phyloP scores from a whole-genome alignment of 164 flowering plant species.

The Annona cherimola region DNA sequence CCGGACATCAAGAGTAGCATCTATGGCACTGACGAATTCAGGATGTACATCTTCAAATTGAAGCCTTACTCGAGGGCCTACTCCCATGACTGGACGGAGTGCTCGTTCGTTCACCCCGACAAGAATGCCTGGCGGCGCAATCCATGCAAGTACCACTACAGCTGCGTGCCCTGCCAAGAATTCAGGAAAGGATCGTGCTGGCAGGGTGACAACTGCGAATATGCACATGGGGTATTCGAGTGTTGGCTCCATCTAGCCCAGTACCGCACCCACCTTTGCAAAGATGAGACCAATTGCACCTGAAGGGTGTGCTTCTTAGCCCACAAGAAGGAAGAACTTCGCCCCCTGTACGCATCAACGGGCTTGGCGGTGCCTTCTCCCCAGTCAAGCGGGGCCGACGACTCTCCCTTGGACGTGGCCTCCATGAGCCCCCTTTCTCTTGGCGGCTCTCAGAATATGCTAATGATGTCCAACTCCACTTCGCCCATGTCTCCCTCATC shows the following conservation, averaged over 20 bases:
- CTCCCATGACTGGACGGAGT: slow-evolving; percentile 74
- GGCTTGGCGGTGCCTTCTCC: slow-evolving; percentile 58
- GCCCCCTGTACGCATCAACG: slow-evolving; percentile 50
- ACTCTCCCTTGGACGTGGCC: slow-evolving; percentile 15
- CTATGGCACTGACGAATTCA: slow-evolving; percentile 56
- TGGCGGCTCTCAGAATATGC: slow-evolving; percentile 49
- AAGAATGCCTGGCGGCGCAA: slow-evolving; percentile 66
- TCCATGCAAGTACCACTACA: slow-evolving; percentile 57
- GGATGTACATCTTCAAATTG: slow-evolving; percentile 61
- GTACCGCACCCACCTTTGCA: slow-evolving; percentile 57
- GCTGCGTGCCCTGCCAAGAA: slow-evolving; percentile 70
- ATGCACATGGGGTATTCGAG: slow-evolving; percentile 72
- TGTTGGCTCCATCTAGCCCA: slow-evolving; percentile 73
- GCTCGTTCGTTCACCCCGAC: slow-evolving; percentile 70
- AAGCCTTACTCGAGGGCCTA: slow-evolving; percentile 63
- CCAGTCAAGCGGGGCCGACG: slow-evolving; percentile 19
- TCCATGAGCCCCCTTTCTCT: slow-evolving; percentile 5
- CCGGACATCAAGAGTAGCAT: slow-evolving; percentile 62
- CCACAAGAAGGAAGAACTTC: slow-evolving; percentile 50
- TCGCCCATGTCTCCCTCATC: slow-evolving; percentile 25
- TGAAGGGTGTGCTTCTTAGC: slow-evolving; percentile 65
- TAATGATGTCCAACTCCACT: slow-evolving; percentile 51
- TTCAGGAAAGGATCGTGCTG: slow-evolving; percentile 54
- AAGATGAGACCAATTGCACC: slow-evolving; percentile 44
- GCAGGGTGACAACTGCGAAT: slow-evolving; percentile 59